Percentiles rank a stretch among this genome's conserved stretches.
Evolutionary conservation across 1,284 basidiomycete genomes (phyloP).

Genomic region (Ceratobasidium sp.): DNA sequence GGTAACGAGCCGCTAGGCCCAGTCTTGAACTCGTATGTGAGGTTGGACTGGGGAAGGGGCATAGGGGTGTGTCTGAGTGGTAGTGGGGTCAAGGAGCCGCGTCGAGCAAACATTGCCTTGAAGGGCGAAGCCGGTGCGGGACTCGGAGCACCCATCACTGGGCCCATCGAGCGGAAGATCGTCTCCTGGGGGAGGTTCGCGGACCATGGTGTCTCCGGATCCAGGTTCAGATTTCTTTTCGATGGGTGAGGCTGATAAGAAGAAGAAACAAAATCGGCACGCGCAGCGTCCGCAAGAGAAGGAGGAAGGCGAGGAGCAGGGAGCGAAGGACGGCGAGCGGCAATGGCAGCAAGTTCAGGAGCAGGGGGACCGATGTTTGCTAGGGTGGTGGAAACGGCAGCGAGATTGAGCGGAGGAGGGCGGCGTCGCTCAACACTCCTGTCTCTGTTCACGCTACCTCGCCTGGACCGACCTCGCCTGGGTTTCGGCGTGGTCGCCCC

Average conservation of each 20-base stretch:
- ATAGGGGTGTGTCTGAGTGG: conserved; percentile 30
- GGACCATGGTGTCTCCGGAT: conserved; percentile 40
- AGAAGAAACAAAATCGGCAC: conserved; percentile 40
- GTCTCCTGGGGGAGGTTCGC: conserved; percentile 39
- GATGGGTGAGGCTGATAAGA: conserved; percentile 38
- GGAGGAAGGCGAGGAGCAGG: conserved; percentile 15
- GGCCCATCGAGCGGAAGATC: conserved; percentile 32
- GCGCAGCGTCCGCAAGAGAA: conserved; percentile 27
- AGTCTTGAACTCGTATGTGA: conserved; percentile 27
- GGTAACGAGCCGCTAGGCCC: conserved; percentile 22
- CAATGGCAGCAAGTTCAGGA: neutral
- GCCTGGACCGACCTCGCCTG: conserved; percentile 36
- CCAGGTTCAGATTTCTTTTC: conserved; percentile 36
- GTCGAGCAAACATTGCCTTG: conserved; percentile 38
- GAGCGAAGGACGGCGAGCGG: conserved; percentile 25
- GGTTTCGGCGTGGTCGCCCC: conserved; percentile 13
- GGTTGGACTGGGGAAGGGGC: conserved; percentile 29
- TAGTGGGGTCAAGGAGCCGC: conserved; percentile 28
- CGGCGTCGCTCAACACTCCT: conserved; percentile 23
- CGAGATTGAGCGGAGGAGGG: conserved; percentile 37
- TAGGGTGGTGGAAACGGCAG: conserved; percentile 28
- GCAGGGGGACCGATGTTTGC: conserved; percentile 11
- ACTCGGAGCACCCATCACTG: neutral
- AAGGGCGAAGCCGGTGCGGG: conserved; percentile 22
- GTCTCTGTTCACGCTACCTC: conserved; percentile 22